Conservation (phyloP, 2,329 filamentous ascomycete genomes). For the Fusarium sp. region DNA sequence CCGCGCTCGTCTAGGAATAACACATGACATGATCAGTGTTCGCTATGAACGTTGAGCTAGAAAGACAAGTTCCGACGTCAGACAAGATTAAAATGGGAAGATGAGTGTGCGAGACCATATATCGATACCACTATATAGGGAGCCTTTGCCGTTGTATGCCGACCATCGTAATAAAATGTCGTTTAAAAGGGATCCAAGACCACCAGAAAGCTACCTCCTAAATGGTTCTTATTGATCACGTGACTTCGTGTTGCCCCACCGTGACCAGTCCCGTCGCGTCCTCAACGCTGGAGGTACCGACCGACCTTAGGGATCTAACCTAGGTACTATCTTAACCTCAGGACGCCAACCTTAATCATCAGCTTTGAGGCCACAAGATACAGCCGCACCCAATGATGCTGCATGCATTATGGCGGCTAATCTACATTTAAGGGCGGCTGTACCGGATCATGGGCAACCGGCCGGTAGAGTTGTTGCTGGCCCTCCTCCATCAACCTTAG, state of each 20-base stretch:
- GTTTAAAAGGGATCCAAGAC: background rate
- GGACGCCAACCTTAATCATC: background rate
- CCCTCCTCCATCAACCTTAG: constrained; percentile 81
- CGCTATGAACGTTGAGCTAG: constrained; percentile 45
- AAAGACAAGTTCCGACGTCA: background rate
- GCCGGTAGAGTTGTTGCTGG: constrained; percentile 32
- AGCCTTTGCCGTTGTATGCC: background rate
- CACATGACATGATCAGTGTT: constrained; percentile 51
- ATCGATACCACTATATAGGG: background rate
- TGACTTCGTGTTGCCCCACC: constrained; percentile 38
- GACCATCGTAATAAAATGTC: background rate
- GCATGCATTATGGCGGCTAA: constrained; percentile 45
- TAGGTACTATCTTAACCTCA: background rate
- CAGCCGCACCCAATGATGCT: constrained; percentile 38
- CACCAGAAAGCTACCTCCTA: background rate
- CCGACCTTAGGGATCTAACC: background rate
- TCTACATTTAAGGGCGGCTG: constrained; percentile 30
- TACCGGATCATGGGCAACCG: constrained; percentile 29
- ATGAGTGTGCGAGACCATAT: background rate
- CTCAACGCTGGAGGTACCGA: background rate
- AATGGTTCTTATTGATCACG: constrained; percentile 11
- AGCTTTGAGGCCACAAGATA: constrained; percentile 5
- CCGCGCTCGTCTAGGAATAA: constrained; percentile 45
- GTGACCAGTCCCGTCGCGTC: constrained; percentile 40
- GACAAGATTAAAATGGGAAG: background rate